These are phyloP conservation scores for Helenozyma rhizophorensis DNA, from an alignment of 805 yeast genomes.

Conservation along the genomic window DNA sequence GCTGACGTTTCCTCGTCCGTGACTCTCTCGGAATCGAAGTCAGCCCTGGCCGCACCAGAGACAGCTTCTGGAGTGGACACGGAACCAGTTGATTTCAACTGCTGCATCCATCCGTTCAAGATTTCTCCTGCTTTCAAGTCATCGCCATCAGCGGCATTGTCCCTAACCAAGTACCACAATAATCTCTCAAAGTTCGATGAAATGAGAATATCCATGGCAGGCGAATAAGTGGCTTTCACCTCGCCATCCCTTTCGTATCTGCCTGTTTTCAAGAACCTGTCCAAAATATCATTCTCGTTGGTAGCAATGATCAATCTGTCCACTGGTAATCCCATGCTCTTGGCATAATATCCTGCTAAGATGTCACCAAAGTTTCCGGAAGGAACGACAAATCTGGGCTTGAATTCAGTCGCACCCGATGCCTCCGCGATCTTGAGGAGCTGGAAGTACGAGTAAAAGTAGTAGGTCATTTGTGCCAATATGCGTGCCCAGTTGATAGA, in stretches of 20 bases:
- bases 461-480: constrained; percentile 95
- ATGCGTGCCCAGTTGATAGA: constrained; percentile 99
- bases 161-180: constrained; percentile 88
- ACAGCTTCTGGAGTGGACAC: constrained; percentile 67
- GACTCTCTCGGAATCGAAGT: constrained; percentile 77
- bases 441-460: constrained; percentile 88
- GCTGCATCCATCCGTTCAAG: constrained; percentile 71
- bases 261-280: constrained; percentile 87
- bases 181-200: constrained; percentile 96
- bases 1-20: constrained; percentile 71
- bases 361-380: constrained; percentile 98
- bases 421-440: constrained; percentile 38
- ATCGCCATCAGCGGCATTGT: constrained; percentile 50
- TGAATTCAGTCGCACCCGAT: constrained; percentile 15
- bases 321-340: constrained; percentile 91
- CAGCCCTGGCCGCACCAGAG: constrained; percentile 58
- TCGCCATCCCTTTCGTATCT: constrained; percentile 69
- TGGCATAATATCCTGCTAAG: constrained; percentile 92
- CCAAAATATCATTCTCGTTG: constrained; percentile 89
- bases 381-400: constrained; percentile 87
- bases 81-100: constrained; percentile 71
- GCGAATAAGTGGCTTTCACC: constrained; percentile 87
- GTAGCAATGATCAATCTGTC: constrained; percentile 89
- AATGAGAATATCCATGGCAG: constrained; percentile 97
- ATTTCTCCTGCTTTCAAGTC: constrained; percentile 68